Evolutionary conservation across 805 yeast species (phyloP), one percentile per base, ranked within the genome.

Genomic region (Schwanniomyces vanrijiae): DNA sequence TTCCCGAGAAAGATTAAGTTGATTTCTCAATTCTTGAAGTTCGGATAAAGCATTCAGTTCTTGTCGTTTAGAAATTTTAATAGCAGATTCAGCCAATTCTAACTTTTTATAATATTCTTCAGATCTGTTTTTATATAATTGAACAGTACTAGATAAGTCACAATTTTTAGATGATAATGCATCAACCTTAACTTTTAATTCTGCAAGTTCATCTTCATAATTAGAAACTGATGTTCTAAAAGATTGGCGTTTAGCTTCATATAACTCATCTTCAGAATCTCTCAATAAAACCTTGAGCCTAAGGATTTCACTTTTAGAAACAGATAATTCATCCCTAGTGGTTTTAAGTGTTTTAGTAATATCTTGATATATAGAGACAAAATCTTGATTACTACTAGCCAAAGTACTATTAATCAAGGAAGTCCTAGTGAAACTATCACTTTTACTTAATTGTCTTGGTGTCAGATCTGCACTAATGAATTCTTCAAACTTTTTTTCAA

Each of bases 71-170:
- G 89, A 81, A 39, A 82, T 76, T 44, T 77, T 72, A 1, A 86
- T 80, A 4, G 88, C 86, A 42, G 83, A 75, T 59, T 91, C 96
- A 2, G 94, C 91, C 42, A 80, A 77, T 56, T 90, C 95, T 21
- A 90, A 71, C 56, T 88, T 87, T 47, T 75, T 73, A 55, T 77
- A 81, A 60, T 88, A 86, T 50, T 84, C 86, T 29, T 88, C 91
- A 28, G 95, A 82, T 50, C 96, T 78, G 14, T 73, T 65, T 58
- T 83, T 85, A 65, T 87, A 90, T 26, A 86, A 69, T 33, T 79
- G 80, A 18, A 85, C 68, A 25, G 80, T 76, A 33, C 77, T 74
- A 1, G 72, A 61, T 25, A 89, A 66, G 25, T 88, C 84, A 1
- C 61, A 56, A 53, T 81, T 83, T 55, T 81, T 84, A n/a, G 73